phyloP scores from a whole-genome alignment of 2,329 filamentous ascomycete genomes.

The Arachnomyces sp. region DNA sequence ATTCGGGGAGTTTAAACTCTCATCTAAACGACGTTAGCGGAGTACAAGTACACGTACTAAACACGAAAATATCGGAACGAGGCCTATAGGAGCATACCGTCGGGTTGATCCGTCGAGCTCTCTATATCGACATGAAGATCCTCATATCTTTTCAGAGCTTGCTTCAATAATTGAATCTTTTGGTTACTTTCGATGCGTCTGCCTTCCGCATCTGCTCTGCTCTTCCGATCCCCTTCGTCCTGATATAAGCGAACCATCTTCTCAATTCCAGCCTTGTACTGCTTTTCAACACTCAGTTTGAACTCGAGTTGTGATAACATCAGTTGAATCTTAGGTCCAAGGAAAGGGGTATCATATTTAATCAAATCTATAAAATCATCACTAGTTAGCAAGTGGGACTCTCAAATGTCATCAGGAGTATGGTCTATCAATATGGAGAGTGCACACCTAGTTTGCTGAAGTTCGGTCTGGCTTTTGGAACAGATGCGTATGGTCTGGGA shows the following conservation, averaged over 20 bases:
- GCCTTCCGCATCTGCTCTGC: conserved; percentile 83
- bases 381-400: conserved; percentile 4
- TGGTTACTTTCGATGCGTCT: conserved; percentile 91
- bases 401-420: not conserved
- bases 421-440: not conserved
- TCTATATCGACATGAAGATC: conserved; percentile 95
- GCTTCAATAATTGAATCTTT: conserved; percentile 92
- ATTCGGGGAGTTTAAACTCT: conserved; percentile 92
- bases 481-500: conserved; percentile 57
- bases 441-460: conserved; percentile 88
- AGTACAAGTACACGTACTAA: not conserved
- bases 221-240: conserved; percentile 95
- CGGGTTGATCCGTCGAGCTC: conserved; percentile 60
- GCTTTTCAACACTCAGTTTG: conserved; percentile 96
- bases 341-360: conserved; percentile 93
- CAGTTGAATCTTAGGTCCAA: conserved; percentile 94
- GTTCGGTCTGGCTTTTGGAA: conserved; percentile 73
- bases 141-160: conserved; percentile 93
- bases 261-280: conserved; percentile 97
- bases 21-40: conserved; percentile 52
- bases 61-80: not conserved
- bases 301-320: conserved; percentile 99
- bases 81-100: conserved; percentile 54
- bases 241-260: conserved; percentile 98
- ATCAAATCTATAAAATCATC: conserved; percentile 65